Evolutionary conservation across 2,329 filamentous ascomycete genomes (phyloP).

Genomic region (Colletotrichum tamarilloi): DNA sequence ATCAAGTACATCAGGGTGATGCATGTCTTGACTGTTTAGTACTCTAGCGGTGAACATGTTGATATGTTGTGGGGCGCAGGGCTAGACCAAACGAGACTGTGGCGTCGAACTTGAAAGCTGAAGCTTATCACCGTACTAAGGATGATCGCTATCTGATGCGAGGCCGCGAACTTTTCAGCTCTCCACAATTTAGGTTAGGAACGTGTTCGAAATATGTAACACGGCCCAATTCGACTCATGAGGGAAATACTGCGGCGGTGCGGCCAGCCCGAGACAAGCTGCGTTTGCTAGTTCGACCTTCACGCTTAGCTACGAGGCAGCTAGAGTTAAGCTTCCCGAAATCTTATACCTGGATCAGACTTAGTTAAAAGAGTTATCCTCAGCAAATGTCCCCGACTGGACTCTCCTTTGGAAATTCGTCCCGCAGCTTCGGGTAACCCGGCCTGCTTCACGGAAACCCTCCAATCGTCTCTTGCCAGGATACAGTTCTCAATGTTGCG

Average conservation of each 20-base stretch:
- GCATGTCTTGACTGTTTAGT: too few species aligned
- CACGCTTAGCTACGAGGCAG: background rate
- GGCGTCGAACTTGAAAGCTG: background rate
- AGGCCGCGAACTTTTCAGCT: background rate
- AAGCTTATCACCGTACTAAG: background rate
- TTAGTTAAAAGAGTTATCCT: background rate
- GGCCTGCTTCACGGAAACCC: background rate
- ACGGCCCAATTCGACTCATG: background rate
- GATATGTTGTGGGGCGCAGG: background rate
- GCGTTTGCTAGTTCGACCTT: background rate
- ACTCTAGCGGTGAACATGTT: too few species aligned
- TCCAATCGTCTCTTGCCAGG: background rate
- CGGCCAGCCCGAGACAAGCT: background rate
- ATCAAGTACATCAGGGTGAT: too few species aligned
- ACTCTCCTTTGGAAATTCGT: background rate
- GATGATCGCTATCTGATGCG: background rate
- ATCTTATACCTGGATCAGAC: background rate
- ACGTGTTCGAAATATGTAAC: background rate
- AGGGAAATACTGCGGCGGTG: background rate
- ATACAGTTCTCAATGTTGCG: background rate
- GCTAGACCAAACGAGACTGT: background rate
- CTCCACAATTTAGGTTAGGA: background rate
- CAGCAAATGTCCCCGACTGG: background rate
- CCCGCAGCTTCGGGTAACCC: background rate
- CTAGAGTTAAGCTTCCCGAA: background rate